Evolutionary conservation across 306 rosid species (phyloP), one percentile per base, ranked within the genome.

Genomic region (Quercus wislizeni): DNA sequence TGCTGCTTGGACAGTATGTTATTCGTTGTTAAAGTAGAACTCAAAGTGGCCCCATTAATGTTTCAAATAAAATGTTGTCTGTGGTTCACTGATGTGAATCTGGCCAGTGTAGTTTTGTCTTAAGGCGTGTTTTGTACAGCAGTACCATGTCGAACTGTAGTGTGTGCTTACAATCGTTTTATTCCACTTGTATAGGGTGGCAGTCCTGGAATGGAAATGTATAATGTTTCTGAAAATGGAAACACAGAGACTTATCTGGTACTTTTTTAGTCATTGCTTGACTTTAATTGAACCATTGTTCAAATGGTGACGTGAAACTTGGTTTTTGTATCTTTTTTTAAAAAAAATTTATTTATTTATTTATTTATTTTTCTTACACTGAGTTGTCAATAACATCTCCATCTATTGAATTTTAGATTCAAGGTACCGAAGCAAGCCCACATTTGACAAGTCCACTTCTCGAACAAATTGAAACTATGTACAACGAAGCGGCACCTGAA

Each of bases 401-500:
- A 5, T 70, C 52, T 55, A 54, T 79, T 87, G 81, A 76, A 31
- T 73, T 80, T 28, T 82, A 92, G 94, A 85, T 81, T 75, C 92
- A 88, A 86, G 91, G 90, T 78, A 69, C 85, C 75, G 89, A 81
- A 78, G 77, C 86, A 43, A 90, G 87, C 89, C 61, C 90, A 61
- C 92, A 85, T 74, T 81, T 88, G 76, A 79, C 85, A 25, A 74
- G 88, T 81, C 90, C 92, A 57, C 80, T 81, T 74, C 84, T 81
- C 20, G 94, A 87, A 81, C 94, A 88, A 86, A 84, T 85, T 81
- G 92, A 87, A 82, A 84, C 86, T 72, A 83, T 91, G 97, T 81
- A 89, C 80, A 91, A 83, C 6, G 93, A 94, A 86, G 95, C 92
- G 80, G 84, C 90, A 55, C 89, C 93, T 20, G 97, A 94, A 74